A percentile compares a stretch with the other conserved stretches of the same genome.
Evolutionary conservation across 345 rosid genomes (phyloP).

Genomic region (Physaria fendleri): DNA sequence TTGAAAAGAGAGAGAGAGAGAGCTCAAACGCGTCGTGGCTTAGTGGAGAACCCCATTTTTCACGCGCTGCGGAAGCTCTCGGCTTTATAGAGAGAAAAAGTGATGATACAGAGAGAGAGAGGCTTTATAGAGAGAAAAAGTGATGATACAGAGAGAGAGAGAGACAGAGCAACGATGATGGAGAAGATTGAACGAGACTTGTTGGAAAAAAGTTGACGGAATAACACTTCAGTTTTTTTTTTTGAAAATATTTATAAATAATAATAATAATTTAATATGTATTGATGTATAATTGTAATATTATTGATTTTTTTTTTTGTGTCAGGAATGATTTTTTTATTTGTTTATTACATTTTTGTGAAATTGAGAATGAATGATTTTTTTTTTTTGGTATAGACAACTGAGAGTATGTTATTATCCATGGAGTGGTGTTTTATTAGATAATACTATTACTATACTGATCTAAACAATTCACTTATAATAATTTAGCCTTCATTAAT

Average conservation of each 20-base stretch:
- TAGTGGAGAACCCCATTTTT: constrained; percentile 25
- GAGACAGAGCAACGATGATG: constrained; percentile 2
- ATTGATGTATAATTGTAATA: background rate
- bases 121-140: no score
- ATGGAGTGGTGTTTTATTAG: background rate
- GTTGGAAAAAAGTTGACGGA: constrained; percentile 2
- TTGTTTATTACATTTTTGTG: no score
- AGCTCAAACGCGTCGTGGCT: constrained; percentile 32
- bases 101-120: constrained; percentile 4
- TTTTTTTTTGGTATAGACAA: no score
- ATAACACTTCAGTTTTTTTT: constrained; percentile 6
- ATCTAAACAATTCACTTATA: background rate
- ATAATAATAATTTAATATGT: no score
- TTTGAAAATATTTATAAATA: no score
- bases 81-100: constrained; percentile 25
- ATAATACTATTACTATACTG: background rate
- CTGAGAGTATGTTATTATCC: background rate
- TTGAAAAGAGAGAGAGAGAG: constrained; percentile 3
- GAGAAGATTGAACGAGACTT: constrained; percentile 1
- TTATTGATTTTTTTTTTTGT: background rate
- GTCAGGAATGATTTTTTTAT: background rate
- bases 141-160: constrained; percentile 2
- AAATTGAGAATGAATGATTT: no score
- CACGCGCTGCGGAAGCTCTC: constrained; percentile 33
- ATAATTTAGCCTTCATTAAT: background rate